Evolutionary conservation across 208 protist species (phyloP), one percentile per base, ranked within the genome.

Genomic region (Acanthamoeba culbertsoni): DNA sequence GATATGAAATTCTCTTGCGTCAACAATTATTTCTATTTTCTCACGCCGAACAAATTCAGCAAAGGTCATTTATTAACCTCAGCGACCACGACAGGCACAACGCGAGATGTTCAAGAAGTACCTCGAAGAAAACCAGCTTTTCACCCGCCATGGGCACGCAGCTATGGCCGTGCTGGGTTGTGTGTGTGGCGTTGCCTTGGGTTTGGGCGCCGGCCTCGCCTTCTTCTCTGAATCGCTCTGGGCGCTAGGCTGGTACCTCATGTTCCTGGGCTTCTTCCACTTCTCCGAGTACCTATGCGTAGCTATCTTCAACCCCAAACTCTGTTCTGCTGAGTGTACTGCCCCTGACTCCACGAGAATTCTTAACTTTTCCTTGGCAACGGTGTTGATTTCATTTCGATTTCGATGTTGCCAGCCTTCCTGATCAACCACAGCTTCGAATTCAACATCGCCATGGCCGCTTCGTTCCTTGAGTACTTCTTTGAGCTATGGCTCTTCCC

Each of bases 401-500:
- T 14, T 48, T 53, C 7, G 5, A 79, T 51, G 1, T 20, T 82
- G 23, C 3, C 16, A 92, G 94, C 93, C 46, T 96, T 96, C 46
- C 86, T 95, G 71, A 55, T 95, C 43, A 94, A 95, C 55, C 95
- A 96, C 91, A 95, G 95, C 77, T 28, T 89, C 73, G 79, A 92
- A 53, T 96, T 92, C 73, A 88, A 79, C 55, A 48, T 94, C 12
- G 95, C 95, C 84, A 82, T 94, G 35, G 53, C 57, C 12, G 53
- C 71, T 26, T 68, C 84, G 8, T 94, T 95, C 63, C 26, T 68
- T 14, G 95, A 96, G 62, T 96, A 93, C 75, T 92, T 94, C 31
- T n/a, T 96, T 31, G 95, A 96, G 90, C 77, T 57, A 37, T 91
- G 63, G 20, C 88, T 95, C 12, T 96, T 96, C 90, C 94, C 95